Conservation (phyloP, 306 rosid species). For the Trifolium dubium region DNA sequence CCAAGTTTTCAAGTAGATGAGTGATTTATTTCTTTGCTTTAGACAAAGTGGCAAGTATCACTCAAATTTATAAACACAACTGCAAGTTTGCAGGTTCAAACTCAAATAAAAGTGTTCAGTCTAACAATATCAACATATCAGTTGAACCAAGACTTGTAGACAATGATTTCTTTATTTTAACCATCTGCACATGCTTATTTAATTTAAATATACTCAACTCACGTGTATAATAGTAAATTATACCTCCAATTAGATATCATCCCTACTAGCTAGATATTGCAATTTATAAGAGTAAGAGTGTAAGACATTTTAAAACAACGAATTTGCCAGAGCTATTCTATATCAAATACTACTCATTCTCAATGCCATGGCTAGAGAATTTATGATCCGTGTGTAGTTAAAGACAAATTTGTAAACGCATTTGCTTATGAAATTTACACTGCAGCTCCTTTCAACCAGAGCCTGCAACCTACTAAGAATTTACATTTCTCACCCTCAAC, state of each 20-base stretch:
- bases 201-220: background rate
- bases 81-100: no score
- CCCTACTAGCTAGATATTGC: background rate
- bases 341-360: conserved; percentile 35
- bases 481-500: conserved; percentile 89
- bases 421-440: conserved; percentile 76
- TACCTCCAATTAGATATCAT: background rate
- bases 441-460: conserved; percentile 66
- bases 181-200: no score
- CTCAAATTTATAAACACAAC: no score
- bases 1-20: no score
- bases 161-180: no score
- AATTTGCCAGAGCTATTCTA: conserved; percentile 25
- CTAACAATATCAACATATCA: no score
- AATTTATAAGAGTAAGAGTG: background rate
- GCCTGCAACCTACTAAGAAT: conserved; percentile 76
- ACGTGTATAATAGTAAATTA: background rate
- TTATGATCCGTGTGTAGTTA: conserved; percentile 45
- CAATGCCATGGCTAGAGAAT: conserved; percentile 37
- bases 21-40: no score
- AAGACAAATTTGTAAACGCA: conserved; percentile 56
- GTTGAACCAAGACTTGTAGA: no score
- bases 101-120: no score
- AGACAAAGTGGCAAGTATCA: no score
- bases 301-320: background rate